Conservation (phyloP, 2,329 filamentous ascomycete genomes). For the Colletotrichum theobromicola region DNA sequence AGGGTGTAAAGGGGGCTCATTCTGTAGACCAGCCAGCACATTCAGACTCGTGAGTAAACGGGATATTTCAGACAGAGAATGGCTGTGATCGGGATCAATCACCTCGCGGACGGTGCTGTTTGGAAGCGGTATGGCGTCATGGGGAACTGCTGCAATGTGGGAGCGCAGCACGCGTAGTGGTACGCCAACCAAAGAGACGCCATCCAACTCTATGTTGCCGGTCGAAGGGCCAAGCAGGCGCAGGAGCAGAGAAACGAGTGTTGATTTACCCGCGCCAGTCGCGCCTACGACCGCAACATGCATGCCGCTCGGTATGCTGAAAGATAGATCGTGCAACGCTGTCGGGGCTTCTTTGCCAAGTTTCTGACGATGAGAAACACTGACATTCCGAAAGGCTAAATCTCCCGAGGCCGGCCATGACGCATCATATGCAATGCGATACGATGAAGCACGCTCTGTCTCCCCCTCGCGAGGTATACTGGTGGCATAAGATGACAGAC, state of each 20-base stretch:
- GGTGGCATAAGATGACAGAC: not conserved
- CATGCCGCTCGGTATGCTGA: not conserved
- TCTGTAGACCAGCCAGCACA: not conserved
- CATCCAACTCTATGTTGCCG: not conserved
- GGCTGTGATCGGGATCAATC: not conserved
- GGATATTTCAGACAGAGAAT: not conserved
- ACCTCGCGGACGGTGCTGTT: not conserved
- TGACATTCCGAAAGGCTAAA: not conserved
- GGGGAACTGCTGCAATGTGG: not conserved
- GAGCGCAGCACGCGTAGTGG: not conserved
- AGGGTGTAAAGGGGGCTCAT: not conserved
- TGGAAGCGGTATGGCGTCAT: not conserved
- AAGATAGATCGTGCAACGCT: not conserved
- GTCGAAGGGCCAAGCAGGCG: not conserved
- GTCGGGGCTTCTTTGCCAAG: not conserved
- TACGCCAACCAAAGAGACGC: not conserved
- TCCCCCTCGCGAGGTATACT: not conserved
- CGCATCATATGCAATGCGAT: not conserved
- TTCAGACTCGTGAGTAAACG: not conserved
- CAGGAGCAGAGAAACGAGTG: not conserved
- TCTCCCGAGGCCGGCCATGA: not conserved
- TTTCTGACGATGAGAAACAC: not conserved
- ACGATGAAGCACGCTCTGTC: not conserved
- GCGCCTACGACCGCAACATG: not conserved
- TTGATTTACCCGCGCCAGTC: not conserved